Percentiles rank a stretch among this genome's conserved stretches.
Conservation (phyloP, 139 green algal species). For the Medakamo hakoo region DNA sequence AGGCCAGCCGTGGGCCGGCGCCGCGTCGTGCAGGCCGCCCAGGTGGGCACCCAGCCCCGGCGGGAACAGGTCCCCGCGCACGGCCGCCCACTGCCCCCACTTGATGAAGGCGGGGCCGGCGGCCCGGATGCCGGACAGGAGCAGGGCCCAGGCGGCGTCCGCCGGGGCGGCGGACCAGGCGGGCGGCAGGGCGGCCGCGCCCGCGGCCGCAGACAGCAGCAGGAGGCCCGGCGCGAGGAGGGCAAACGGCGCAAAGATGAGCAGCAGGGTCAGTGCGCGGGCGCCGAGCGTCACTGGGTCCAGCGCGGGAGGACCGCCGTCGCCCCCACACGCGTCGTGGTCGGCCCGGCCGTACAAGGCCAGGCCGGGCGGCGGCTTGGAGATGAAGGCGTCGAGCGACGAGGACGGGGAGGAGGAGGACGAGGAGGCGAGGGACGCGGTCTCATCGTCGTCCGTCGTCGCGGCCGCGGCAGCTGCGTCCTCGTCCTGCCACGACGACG, state of each 20-base stretch:
- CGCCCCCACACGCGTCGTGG: not conserved
- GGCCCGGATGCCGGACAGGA: not conserved
- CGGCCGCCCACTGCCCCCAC: conserved; percentile 76
- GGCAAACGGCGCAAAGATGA: not conserved
- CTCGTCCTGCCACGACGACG: no score
- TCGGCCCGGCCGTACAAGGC: not conserved
- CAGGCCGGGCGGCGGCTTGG: no score
- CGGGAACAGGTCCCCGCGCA: conserved; percentile 61
- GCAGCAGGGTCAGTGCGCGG: not conserved
- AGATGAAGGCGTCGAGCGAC: not conserved
- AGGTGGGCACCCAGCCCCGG: conserved; percentile 18
- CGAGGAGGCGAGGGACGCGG: no score
- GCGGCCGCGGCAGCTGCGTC: no score
- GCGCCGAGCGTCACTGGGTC: not conserved
- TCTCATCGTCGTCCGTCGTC: not conserved
- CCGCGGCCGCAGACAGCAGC: not conserved
- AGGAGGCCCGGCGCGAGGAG: not conserved
- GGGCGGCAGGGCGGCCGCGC: no score
- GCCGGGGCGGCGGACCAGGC: no score
- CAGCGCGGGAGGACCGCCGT: no score
- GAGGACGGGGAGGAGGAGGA: no score
- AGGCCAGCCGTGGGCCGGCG: conserved; percentile 47
- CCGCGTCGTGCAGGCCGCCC: conserved; percentile 51
- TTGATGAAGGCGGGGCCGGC: conserved; percentile 73
- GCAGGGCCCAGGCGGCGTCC: not conserved